A percentile compares a stretch with the other conserved stretches of the same genome.
Conservation (phyloP, 306 rosid genomes). For the Vachellia pachyceras region DNA sequence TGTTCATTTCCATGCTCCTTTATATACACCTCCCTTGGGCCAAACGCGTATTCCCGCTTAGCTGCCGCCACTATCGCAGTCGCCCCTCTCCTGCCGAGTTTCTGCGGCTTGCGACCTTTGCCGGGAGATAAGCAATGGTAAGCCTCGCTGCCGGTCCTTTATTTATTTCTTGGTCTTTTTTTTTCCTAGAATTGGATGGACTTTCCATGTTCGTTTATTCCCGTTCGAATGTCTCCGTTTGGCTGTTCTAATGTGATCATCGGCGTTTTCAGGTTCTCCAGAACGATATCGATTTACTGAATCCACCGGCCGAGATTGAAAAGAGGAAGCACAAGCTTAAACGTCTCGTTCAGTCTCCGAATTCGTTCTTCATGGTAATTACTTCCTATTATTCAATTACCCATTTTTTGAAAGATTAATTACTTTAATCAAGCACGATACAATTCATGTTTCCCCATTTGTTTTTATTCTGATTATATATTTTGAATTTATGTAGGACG, state of each 20-base stretch:
- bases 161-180: background rate
- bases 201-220: background rate
- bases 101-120: constrained; percentile 32
- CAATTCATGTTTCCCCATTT: no score
- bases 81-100: constrained; percentile 7
- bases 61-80: constrained; percentile 27
- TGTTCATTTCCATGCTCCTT: background rate
- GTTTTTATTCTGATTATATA: background rate
- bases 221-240: background rate
- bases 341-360: constrained; percentile 42
- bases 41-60: fast-evolving
- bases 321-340: constrained; percentile 48
- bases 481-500: constrained; percentile 27
- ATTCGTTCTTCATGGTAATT: constrained; percentile 59
- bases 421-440: background rate
- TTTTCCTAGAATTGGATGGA: background rate
- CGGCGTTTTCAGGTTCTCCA: constrained; percentile 42
- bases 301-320: constrained; percentile 44
- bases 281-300: constrained; percentile 41
- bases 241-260: background rate
- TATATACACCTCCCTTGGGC: background rate
- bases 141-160: background rate
- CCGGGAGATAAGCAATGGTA: constrained; percentile 23
- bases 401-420: background rate
- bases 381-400: background rate